Conservation (phyloP, 768 basidiomycete species). For the Sporobolomyces pararoseus region DNA sequence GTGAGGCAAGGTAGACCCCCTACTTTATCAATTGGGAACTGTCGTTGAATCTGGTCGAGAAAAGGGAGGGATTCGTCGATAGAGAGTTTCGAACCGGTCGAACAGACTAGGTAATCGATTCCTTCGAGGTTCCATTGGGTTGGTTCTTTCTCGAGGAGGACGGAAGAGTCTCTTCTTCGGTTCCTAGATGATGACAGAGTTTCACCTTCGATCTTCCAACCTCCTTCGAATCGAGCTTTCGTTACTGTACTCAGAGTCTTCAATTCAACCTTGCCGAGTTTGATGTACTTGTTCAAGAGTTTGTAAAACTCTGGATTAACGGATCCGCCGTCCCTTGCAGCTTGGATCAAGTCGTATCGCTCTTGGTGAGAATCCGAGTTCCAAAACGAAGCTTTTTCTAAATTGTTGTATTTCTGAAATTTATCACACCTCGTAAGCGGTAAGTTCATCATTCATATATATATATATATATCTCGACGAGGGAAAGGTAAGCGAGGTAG, state of each 20-base stretch:
- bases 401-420: conserved; percentile 37
- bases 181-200: neutral
- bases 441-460: too few relatives aligned
- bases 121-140: neutral
- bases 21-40: conserved; percentile 35
- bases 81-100: conserved; percentile 38
- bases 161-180: neutral
- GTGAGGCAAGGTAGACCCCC: conserved; percentile 39
- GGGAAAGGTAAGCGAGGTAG: neutral
- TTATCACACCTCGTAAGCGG: too few relatives aligned
- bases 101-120: conserved; percentile 33
- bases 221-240: neutral
- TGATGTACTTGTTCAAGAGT: conserved; percentile 31
- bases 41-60: conserved; percentile 24
- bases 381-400: conserved; percentile 40
- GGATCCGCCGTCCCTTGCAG: conserved; percentile 40
- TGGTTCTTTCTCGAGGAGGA: neutral
- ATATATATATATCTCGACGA: too few relatives aligned
- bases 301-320: conserved; percentile 40
- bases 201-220: conserved; percentile 16
- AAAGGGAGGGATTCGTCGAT: conserved; percentile 25
- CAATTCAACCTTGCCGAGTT: conserved; percentile 21
- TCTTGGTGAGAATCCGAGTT: conserved; percentile 11
- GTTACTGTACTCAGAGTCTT: conserved; percentile 1
- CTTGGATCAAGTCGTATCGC: conserved; percentile 24